phyloP scores from a whole-genome alignment of 352 stramenopile species.

The Phytophthora cajani region DNA sequence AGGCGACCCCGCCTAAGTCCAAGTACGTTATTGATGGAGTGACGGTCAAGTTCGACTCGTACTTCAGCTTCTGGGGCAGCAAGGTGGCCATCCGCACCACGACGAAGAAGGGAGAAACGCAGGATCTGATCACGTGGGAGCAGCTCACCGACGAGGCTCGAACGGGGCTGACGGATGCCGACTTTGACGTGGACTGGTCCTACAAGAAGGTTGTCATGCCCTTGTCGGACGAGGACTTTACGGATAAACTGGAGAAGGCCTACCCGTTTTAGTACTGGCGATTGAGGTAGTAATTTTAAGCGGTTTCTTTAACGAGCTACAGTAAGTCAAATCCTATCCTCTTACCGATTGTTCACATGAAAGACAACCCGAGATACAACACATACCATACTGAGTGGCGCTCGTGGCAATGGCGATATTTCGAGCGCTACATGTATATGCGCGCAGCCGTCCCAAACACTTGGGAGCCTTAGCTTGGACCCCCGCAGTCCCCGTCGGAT shows the following conservation, averaged over 20 bases:
- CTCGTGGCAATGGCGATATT: no score
- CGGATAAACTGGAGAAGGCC: neutral
- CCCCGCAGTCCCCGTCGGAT: no score
- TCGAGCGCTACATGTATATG: no score
- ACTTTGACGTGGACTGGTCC: neutral
- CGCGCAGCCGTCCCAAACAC: no score
- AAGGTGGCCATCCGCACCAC: neutral
- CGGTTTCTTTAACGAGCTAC: no score
- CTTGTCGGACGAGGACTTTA: neutral
- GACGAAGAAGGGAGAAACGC: neutral
- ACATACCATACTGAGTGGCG: no score
- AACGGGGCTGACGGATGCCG: neutral
- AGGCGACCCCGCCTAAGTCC: neutral
- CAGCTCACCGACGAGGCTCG: neutral
- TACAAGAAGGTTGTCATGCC: neutral
- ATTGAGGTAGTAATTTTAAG: no score
- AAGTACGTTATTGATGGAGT: conserved; percentile 5
- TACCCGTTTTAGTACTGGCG: neutral
- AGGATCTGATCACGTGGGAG: neutral
- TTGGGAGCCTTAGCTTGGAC: no score
- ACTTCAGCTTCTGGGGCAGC: neutral
- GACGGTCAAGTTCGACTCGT: conserved; percentile 10
- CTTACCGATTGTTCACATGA: no score
- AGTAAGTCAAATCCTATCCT: no score
- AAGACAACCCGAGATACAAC: no score